Percentiles rank a stretch among this genome's conserved stretches.
These are phyloP conservation scores for Amaranthus hypochondriacus DNA, from an alignment of 148 eudicot genomes.

Conservation along the genomic window DNA sequence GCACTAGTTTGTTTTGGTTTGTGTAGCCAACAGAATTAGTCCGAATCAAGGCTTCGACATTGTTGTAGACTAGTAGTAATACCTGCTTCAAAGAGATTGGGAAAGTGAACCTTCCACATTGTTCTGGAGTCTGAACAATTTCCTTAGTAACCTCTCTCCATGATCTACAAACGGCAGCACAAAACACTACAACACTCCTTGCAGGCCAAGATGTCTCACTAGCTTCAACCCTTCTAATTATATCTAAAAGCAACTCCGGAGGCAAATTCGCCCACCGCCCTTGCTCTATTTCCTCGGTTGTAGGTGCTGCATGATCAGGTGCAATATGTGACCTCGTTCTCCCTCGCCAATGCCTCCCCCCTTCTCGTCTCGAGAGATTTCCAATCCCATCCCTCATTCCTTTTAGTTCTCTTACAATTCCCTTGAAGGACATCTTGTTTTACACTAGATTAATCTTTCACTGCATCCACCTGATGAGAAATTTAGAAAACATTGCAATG, in stretches of 20 bases:
- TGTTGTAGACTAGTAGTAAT: neutral
- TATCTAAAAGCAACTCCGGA: conserved; percentile 82
- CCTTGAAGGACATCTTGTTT: conserved; percentile 65
- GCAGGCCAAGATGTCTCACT: conserved; percentile 92
- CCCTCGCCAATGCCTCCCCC: conserved; percentile 68
- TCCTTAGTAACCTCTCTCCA: conserved; percentile 93
- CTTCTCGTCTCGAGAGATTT: conserved; percentile 57
- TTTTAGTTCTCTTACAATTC: conserved; percentile 61
- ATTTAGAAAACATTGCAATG: neutral
- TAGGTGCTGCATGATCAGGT: conserved; percentile 53
- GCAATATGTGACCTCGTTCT: conserved; percentile 74
- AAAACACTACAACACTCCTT: conserved; percentile 61
- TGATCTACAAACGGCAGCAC: conserved; percentile 86
- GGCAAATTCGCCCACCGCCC: conserved; percentile 96
- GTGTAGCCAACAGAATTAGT: too few species aligned
- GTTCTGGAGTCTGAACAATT: conserved; percentile 84
- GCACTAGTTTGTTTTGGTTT: too few species aligned
- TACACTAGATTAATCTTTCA: neutral
- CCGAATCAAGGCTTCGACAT: too few species aligned
- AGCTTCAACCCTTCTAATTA: conserved; percentile 71
- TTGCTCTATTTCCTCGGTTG: conserved; percentile 46
- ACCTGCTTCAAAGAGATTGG: conserved; percentile 97
- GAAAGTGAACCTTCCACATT: conserved; percentile 86
- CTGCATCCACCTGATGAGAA: conserved; percentile 13
- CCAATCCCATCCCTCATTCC: conserved; percentile 82